Evolutionary conservation across 306 rosid species (phyloP), one percentile per base, ranked within the genome.

Genomic region (Cicer yamashitae): DNA sequence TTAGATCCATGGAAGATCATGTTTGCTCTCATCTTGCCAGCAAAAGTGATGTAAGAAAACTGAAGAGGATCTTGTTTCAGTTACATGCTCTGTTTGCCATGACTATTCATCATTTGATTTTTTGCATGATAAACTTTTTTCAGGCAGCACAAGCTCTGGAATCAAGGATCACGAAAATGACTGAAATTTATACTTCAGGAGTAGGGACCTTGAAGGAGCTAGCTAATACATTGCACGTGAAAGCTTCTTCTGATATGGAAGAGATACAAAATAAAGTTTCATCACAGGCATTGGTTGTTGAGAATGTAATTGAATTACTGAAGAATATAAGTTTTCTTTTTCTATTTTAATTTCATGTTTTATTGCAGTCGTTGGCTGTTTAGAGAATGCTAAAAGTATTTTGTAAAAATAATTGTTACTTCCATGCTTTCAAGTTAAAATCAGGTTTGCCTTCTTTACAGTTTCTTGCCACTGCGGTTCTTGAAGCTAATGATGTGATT

Each of bases 111-210:
- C 58, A 73, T 72, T 70, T 79, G 68, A 80, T 71, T 70, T 70
- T 22, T 60, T 60, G 44, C 17, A 46, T 59, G 70, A 58, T 46
- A 30, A 40, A 20, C 53, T 22, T 47, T 77, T 80, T 74, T 59
- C 89, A 94, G 98, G 92, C 91, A 70, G 76, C 91, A 50, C 89
- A 88, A 67, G 83, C 78, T 39, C 77, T 94, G 76, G 96, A 94
- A 79, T 82, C 88, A 57, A 85, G 85, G 86, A 79, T 94, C 82
- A 80, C 82, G 66, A 88, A 89, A 83, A 89, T 94, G 91, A 38
- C 87, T 5, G 84, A 83, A 77, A 87, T 87, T 50, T 91, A 84
- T 71, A 80, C 82, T 77, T 87, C 86, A n/a, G 98, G 98, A 81
- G 79, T 76, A 75, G 83, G 79, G 45, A 53, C 85, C 61, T 76